phyloP scores from a whole-genome alignment of 495 filamentous ascomycete species.

The Xylaria telfairii region DNA sequence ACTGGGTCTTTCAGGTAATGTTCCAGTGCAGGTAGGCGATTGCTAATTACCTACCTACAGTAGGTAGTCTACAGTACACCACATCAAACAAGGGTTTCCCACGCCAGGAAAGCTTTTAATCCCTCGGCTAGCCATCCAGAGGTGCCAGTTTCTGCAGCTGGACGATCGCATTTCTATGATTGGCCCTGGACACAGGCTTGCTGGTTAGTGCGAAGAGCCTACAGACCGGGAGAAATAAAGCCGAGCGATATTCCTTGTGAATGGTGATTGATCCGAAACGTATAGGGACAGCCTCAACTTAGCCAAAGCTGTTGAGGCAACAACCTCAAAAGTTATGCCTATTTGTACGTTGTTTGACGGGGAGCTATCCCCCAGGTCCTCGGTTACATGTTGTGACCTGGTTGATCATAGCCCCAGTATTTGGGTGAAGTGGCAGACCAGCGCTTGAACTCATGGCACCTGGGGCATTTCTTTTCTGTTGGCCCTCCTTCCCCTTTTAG shows the following conservation, averaged over 20 bases:
- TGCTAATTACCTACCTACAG: neutral
- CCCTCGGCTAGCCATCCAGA: constrained; percentile 18
- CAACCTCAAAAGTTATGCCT: neutral
- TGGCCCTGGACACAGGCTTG: constrained; percentile 9
- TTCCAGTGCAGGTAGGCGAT: neutral
- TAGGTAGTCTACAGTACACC: neutral
- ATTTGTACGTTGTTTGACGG: neutral
- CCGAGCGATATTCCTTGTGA: neutral
- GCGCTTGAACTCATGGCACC: neutral
- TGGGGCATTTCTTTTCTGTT: neutral
- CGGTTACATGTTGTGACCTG: neutral
- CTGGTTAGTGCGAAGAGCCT: constrained; percentile 7
- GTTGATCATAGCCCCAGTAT: neutral
- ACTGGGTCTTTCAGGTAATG: neutral
- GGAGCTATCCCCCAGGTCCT: neutral
- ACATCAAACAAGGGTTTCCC: neutral
- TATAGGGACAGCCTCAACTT: neutral
- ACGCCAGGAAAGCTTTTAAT: constrained; percentile 8
- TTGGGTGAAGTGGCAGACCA: neutral
- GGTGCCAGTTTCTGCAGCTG: constrained; percentile 14
- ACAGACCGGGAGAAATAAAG: constrained; percentile 1
- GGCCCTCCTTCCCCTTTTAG: constrained; percentile 19
- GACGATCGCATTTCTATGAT: constrained; percentile 25
- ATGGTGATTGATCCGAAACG: neutral
- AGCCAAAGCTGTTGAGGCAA: neutral